A percentile compares a stretch with the other conserved stretches of the same genome.
These are phyloP conservation scores for Lactuca saligna DNA, from an alignment of 129 eudicot species.

Conservation along the genomic window DNA sequence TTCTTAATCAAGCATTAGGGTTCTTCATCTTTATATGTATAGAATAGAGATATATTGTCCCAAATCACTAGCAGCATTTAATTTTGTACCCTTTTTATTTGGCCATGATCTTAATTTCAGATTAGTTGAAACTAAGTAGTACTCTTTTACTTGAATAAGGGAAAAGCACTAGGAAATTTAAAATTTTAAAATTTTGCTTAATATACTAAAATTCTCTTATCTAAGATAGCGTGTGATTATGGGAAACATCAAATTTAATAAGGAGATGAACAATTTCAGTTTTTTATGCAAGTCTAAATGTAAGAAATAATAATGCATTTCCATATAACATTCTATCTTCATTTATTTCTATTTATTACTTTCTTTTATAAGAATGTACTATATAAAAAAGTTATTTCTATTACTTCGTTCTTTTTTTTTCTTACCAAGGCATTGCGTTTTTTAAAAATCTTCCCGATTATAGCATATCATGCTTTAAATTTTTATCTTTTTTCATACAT, in stretches of 20 bases:
- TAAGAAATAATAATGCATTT: no score
- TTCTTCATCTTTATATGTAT: constrained; percentile 5
- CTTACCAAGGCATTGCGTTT: not conserved
- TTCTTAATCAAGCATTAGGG: constrained; percentile 2
- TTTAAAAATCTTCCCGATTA: no score
- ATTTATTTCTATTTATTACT: no score
- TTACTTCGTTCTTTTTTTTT: no score
- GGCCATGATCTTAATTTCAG: constrained; percentile 12
- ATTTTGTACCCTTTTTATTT: constrained; percentile 10
- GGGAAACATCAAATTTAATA: not conserved
- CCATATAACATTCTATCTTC: no score
- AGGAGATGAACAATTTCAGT: no score
- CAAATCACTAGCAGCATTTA: not conserved
- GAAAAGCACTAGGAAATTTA: not conserved
- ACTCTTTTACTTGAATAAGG: not conserved
- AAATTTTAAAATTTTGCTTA: not conserved
- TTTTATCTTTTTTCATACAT: no score
- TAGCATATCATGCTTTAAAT: no score
- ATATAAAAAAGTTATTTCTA: no score
- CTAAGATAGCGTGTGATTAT: not conserved
- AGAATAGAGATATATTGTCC: constrained; percentile 18
- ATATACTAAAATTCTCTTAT: not conserved
- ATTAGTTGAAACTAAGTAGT: not conserved
- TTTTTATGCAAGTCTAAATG: no score
- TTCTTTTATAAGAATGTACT: no score